phyloP scores from a whole-genome alignment of 2,329 filamentous ascomycete genomes.

The Aspergillus ibericus region DNA sequence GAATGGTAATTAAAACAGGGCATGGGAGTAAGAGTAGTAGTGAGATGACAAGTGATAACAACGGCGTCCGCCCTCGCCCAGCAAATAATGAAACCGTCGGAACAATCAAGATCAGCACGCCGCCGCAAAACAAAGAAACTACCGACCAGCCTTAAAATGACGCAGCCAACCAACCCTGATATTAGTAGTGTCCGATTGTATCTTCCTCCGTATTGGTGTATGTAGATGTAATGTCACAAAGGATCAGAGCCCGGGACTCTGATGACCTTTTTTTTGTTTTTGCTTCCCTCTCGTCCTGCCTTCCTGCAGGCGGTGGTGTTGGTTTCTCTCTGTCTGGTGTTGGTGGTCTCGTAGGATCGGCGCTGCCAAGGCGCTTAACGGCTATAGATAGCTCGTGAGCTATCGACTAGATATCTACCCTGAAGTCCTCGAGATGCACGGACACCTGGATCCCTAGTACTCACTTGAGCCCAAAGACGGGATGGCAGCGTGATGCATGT shows the following conservation, averaged over 20 bases:
- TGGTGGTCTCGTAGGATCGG: neutral
- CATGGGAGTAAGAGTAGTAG: too few relatives aligned
- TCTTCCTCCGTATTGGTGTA: neutral
- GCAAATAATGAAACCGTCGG: neutral
- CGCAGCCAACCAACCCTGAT: slow-evolving; percentile 1
- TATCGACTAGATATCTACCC: too few relatives aligned
- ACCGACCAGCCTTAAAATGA: neutral
- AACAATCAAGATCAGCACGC: slow-evolving; percentile 7
- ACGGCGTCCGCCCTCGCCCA: neutral
- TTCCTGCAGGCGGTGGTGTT: neutral
- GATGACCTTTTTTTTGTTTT: neutral
- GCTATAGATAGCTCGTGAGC: neutral
- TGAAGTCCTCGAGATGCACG: neutral
- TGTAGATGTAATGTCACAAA: neutral
- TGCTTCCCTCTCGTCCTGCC: neutral
- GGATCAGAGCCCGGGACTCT: neutral
- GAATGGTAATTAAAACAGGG: too few relatives aligned
- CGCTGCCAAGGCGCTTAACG: neutral
- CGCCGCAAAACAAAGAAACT: neutral
- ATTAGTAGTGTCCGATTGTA: slow-evolving; percentile 14
- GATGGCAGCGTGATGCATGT: slow-evolving; percentile 9
- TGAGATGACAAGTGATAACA: too few relatives aligned
- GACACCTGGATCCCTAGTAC: neutral
- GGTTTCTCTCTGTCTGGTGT: neutral
- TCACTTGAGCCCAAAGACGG: neutral